Base-by-base conservation (phyloP, 768 basidiomycete species). In the Tricholoma flavovirens region DNA sequence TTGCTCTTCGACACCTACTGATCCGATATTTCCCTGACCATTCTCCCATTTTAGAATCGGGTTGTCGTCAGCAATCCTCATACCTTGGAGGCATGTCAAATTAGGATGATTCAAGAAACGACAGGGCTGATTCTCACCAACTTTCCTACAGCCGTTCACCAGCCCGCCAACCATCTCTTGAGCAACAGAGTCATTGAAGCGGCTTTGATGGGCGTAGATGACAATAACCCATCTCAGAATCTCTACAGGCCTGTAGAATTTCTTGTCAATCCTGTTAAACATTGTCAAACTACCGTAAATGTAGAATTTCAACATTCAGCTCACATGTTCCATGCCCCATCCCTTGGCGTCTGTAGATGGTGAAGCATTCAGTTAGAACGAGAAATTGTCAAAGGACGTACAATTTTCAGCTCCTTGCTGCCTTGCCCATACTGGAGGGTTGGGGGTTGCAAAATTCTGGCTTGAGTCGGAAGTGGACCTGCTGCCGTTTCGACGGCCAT, bases 251-350 rank as follows among this genome's bases (percentile, higher is more conserved):
- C 69, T 70, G 65, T 70, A 83, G 65, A 93, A 86, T 48, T 76
- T 74, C 61, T 88, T 88, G 59, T 87, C 86, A 0, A 86, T 76
- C 86, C 84, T 88, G 60, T 48, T 4, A 48, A 5, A 21, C 8
- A 42, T 33, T 46, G 68, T 56, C 75, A 79, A 59, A 75, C 71
- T 2, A 75, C 76, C 56, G 74, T 71, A 53, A 29, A 24, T 73
- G 74, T 29, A 66, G 66, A 46, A 55, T 14, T 19, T 49, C 30
- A 55, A 9, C 36, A 55, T 40, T 7, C 8, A 9, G 72, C 79
- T 22, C 56, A 83, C 89, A 91, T 88, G 56, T 91, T 91, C 90
- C 90, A 92, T 0, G 82, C 69, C 0, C 90, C 90, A 53, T 86
- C 79, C 3, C 73, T 69, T 0, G 87, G 90, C 38, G 59, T 66